Base-by-base conservation (phyloP, 306 rosid species). In the Vigna radiata region DNA sequence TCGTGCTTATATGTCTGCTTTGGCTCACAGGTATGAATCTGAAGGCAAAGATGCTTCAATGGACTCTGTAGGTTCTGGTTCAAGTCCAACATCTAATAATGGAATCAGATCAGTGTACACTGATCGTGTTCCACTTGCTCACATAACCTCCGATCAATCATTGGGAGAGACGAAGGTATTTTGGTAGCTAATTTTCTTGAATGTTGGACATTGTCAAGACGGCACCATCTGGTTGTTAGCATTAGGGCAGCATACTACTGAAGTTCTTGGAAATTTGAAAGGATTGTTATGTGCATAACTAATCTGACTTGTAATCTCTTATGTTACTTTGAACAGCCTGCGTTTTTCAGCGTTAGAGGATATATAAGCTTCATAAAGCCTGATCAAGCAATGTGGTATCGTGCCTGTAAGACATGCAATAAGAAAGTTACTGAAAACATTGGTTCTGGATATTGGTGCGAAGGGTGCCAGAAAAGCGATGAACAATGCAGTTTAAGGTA, bases 331-430 rank as follows among this genome's bases (percentile, higher is more conserved):
- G 19, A 25, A 62, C 87, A 92, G 99, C 94, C 99, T 10, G 89
- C 69, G 31, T 81, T 69, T 79, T 95, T 90, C 83, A 92, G 92
- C 68, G 44, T 91, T 9, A 92, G 86, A 86, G 97, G 84, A 9
- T 83, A 82, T 48, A 82, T 95, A 44, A 89, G 91, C 79, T 88
- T 70, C 23, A 85, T 95, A 52, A 92, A 54, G 82, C 89, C 96
- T 70, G 99, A 95, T 8, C 99, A 95, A 79, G 80, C 94, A 46
- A 89, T 92, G 96, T 95, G 94, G 97, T 95, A 95, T 71, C 91
- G 93, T 1, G 97, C 97, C 54, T 95, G 99, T 77, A 89, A 86
- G 83, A 87, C 87, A 23, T 95, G 99, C 83, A 92, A 88, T 80
- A 95, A 88, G 87, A 95, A 95, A 66, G 97, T 93, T 33, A 91